A percentile compares a stretch with the other conserved stretches of the same genome.
These are phyloP conservation scores for Datisca glomerata DNA, from an alignment of 306 rosid genomes.

Conservation along the genomic window DNA sequence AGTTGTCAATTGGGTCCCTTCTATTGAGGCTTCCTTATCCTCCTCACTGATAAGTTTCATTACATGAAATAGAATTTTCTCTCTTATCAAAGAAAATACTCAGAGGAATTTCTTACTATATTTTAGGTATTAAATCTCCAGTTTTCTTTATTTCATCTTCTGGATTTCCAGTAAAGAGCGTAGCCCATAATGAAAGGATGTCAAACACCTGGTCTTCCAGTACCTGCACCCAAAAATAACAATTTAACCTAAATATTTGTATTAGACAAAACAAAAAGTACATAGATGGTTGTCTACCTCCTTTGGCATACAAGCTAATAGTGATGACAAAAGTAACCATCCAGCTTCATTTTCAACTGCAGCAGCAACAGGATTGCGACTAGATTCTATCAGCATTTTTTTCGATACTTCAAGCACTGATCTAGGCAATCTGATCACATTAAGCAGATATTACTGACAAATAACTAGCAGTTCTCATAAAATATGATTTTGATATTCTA, in stretches of 20 bases:
- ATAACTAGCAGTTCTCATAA: not conserved
- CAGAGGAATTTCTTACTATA: slow-evolving; percentile 38
- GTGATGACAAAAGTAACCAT: slow-evolving; percentile 87
- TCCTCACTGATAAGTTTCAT: too few relatives aligned
- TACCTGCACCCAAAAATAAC: slow-evolving; percentile 47
- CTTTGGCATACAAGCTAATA: slow-evolving; percentile 77
- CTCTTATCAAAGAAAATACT: too few relatives aligned
- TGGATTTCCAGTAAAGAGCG: slow-evolving; percentile 55
- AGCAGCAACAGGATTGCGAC: slow-evolving; percentile 64
- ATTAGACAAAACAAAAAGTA: slow-evolving; percentile 8
- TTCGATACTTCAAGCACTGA: slow-evolving; percentile 77
- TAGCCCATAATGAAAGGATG: slow-evolving; percentile 87
- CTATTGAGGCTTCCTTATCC: too few relatives aligned
- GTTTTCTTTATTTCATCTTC: slow-evolving; percentile 42
- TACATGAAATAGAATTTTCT: too few relatives aligned
- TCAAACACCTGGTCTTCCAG: slow-evolving; percentile 88
- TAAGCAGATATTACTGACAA: not conserved
- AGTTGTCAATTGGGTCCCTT: too few relatives aligned
- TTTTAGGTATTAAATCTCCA: slow-evolving; percentile 56
- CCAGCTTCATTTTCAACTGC: slow-evolving; percentile 89
- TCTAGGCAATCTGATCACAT: slow-evolving; percentile 56
- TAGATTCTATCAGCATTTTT: slow-evolving; percentile 68
- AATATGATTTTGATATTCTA: too few relatives aligned
- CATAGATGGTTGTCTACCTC: slow-evolving; percentile 40
- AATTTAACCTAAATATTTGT: slow-evolving; percentile 11